phyloP scores from a whole-genome alignment of 768 basidiomycete species.

The Lactarius indigo region DNA sequence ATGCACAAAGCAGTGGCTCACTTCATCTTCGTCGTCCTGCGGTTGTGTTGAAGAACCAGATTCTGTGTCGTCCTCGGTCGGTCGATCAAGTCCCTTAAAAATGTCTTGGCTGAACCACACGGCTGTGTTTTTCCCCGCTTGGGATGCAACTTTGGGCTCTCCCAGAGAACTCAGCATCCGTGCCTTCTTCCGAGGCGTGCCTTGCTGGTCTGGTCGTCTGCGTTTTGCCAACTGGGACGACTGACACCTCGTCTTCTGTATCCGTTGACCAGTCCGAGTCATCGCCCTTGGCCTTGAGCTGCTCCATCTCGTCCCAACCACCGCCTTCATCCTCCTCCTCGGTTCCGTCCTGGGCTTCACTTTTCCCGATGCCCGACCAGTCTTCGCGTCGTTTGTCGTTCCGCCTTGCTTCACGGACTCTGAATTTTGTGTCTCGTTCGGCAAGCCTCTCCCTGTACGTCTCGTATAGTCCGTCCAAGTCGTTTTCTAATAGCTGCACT shows the following conservation, averaged over 20 bases:
- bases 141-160: conserved; percentile 33
- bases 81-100: conserved; percentile 62
- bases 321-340: conserved; percentile 42
- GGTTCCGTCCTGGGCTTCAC: conserved; percentile 37
- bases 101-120: conserved; percentile 97
- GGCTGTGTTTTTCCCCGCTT: conserved; percentile 56
- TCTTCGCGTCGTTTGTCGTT: conserved; percentile 73
- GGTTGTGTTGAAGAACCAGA: conserved; percentile 27
- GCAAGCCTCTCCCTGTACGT: conserved; percentile 75
- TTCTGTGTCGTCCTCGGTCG: conserved; percentile 32
- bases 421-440: conserved; percentile 85
- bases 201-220: conserved; percentile 32
- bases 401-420: conserved; percentile 71
- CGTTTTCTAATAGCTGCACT: conserved; percentile 66
- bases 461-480: conserved; percentile 86
- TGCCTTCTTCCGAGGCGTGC: conserved; percentile 44
- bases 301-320: conserved; percentile 68
- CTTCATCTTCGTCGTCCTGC: conserved; percentile 12
- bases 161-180: conserved; percentile 51
- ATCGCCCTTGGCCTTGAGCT: conserved; percentile 45
- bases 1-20: conserved; percentile 9
- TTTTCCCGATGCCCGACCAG: conserved; percentile 69
- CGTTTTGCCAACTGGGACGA: conserved; percentile 39
- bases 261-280: conserved; percentile 50
- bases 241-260: conserved; percentile 36